These are phyloP conservation scores for Ceriops tagal DNA, from an alignment of 345 rosid species.

Conservation along the genomic window DNA sequence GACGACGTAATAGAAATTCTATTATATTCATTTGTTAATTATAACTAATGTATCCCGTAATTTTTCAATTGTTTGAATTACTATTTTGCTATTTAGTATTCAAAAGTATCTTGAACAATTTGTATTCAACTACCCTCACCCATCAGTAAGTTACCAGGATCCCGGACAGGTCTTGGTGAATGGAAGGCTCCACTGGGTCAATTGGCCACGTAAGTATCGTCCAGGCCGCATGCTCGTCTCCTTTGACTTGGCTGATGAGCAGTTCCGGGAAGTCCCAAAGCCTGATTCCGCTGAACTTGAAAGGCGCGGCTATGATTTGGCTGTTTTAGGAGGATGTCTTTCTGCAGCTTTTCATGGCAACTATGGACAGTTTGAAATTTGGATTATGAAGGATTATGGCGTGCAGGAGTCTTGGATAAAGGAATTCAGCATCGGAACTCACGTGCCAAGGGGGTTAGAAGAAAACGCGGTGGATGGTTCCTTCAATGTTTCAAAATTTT, in stretches of 20 bases:
- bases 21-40: no score
- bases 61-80: no score
- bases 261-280: slow-evolving; percentile 16
- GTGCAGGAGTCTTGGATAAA: slow-evolving; percentile 30
- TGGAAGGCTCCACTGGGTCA: slow-evolving; percentile 35
- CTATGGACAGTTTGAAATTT: slow-evolving; percentile 11
- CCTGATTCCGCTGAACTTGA: slow-evolving; percentile 2
- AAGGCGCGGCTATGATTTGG: neutral
- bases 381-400: slow-evolving; percentile 28
- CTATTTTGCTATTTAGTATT: no score
- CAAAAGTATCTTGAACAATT: no score
- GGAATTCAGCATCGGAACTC: slow-evolving; percentile 19
- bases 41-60: no score
- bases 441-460: slow-evolving; percentile 15
- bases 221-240: slow-evolving; percentile 17
- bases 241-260: slow-evolving; percentile 25
- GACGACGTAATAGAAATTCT: no score
- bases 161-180: slow-evolving; percentile 17
- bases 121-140: no score
- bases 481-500: neutral
- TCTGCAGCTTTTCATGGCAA: slow-evolving; percentile 9
- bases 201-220: neutral
- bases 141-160: slow-evolving; percentile 4
- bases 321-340: slow-evolving; percentile 25
- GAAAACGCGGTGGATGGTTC: neutral